A percentile compares a stretch with the other conserved stretches of the same genome.
These are phyloP conservation scores for Exophiala viscosa DNA, from an alignment of 2,329 filamentous ascomycete species.

Conservation along the genomic window DNA sequence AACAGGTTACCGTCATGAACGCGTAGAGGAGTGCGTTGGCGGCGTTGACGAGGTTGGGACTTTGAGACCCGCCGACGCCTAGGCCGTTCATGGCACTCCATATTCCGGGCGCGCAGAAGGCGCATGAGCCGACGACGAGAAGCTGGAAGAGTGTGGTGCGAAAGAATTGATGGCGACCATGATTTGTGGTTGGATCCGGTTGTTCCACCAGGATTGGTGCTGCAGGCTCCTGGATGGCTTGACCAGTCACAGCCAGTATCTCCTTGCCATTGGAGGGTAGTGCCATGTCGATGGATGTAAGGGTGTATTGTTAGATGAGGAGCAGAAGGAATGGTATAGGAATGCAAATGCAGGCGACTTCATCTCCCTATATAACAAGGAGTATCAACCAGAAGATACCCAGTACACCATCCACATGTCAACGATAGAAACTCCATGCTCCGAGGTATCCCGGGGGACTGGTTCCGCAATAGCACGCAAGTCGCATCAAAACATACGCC, in stretches of 20 bases:
- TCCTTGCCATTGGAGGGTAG: slow-evolving; percentile 2
- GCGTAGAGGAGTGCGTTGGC: slow-evolving; percentile 48
- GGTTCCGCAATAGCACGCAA: no score
- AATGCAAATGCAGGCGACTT: no score
- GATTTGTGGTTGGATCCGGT: not conserved
- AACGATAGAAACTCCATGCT: no score
- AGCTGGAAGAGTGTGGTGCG: slow-evolving; percentile 48
- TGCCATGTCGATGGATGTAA: not conserved
- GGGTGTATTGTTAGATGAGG: no score
- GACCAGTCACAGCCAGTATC: not conserved
- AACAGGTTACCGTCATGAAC: slow-evolving; percentile 45
- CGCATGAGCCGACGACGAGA: slow-evolving; percentile 43
- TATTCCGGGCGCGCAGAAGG: slow-evolving; percentile 47
- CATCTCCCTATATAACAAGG: no score
- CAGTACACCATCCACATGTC: no score
- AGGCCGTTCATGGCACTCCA: slow-evolving; percentile 48
- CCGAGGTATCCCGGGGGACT: no score
- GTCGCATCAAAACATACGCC: no score
- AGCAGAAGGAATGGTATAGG: no score
- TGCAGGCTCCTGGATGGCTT: slow-evolving; percentile 4
- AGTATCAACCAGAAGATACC: no score
- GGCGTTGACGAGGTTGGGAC: slow-evolving; percentile 43
- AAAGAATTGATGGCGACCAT: slow-evolving; percentile 12
- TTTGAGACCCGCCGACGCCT: slow-evolving; percentile 37
- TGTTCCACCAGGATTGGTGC: not conserved